phyloP scores from a whole-genome alignment of 176 grass and related monocot species.

The Carex scoparia region DNA sequence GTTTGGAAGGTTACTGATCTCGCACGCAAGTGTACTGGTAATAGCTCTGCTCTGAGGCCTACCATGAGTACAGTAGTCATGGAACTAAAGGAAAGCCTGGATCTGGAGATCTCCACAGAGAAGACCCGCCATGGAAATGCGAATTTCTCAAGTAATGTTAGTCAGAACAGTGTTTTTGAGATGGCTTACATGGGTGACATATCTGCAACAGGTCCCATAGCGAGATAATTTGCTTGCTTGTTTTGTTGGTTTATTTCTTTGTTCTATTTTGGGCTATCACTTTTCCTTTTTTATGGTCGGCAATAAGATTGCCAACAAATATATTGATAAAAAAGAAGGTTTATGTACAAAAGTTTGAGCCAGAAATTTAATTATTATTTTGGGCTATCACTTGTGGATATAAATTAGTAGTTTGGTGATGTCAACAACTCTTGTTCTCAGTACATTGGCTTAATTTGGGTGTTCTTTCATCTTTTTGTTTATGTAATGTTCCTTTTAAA shows the following conservation, averaged over 20 bases:
- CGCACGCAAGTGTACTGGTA: constrained; percentile 19
- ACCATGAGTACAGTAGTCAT: constrained; percentile 34
- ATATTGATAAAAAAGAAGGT: no score
- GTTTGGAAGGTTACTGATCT: constrained; percentile 46
- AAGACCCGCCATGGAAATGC: no score
- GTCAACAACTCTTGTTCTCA: no score
- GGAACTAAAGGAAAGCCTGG: constrained; percentile 46
- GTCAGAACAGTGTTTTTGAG: constrained; percentile 9
- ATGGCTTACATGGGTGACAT: background rate
- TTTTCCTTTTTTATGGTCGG: no score
- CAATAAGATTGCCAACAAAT: no score
- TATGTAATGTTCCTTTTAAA: background rate
- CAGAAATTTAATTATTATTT: background rate
- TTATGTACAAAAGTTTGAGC: no score
- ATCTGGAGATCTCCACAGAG: constrained; percentile 10
- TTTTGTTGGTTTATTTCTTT: background rate
- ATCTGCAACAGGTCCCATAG: background rate
- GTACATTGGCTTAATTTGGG: no score
- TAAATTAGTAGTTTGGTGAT: no score
- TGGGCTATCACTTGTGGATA: background rate
- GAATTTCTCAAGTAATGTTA: background rate
- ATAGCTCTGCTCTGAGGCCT: constrained; percentile 23
- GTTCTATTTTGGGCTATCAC: background rate
- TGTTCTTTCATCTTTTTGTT: background rate
- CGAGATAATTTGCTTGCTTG: background rate